A percentile compares a stretch with the other conserved stretches of the same genome.
Evolutionary conservation across 1,139 yeast species (phyloP).

Genomic region (Candida sojae): DNA sequence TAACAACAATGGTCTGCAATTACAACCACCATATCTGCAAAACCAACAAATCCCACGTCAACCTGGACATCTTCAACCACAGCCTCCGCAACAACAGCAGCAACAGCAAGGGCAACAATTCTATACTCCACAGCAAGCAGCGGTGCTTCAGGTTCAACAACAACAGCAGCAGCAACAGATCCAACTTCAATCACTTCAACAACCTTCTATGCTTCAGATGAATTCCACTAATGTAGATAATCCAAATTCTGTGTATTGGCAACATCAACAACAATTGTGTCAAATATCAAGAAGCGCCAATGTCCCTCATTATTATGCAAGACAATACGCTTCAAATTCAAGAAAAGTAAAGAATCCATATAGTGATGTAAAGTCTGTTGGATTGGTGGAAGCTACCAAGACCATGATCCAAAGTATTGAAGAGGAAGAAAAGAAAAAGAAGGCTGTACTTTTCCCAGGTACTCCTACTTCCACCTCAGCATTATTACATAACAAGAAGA

Average conservation of each 20-base stretch:
- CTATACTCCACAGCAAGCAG: conserved; percentile 20
- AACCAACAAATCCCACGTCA: conserved; percentile 26
- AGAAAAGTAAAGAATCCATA: conserved; percentile 53
- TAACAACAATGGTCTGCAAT: conserved; percentile 22
- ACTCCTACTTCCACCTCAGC: conserved; percentile 40
- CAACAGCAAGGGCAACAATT: conserved; percentile 24
- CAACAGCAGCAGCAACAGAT: conserved; percentile 22
- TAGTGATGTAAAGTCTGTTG: conserved; percentile 42
- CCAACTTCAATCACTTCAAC: conserved; percentile 14
- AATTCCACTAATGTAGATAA: conserved; percentile 45
- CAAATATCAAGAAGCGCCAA: conserved; percentile 74
- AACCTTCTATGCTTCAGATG: conserved; percentile 26
- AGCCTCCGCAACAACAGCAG: conserved; percentile 23
- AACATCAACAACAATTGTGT: conserved; percentile 80
- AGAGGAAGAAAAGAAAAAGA: conserved; percentile 25
- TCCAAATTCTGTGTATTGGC: conserved; percentile 71
- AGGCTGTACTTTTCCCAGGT: conserved; percentile 11
- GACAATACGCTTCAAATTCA: conserved; percentile 86
- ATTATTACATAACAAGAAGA: conserved; percentile 63
- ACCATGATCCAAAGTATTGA: conserved; percentile 45
- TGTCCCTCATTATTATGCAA: conserved; percentile 85
- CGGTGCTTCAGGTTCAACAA: conserved; percentile 14
- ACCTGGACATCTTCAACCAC: conserved; percentile 24
- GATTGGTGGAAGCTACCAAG: conserved; percentile 59
- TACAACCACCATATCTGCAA: conserved; percentile 28